A percentile compares a stretch with the other conserved stretches of the same genome.
phyloP scores from a whole-genome alignment of 208 protist species.

The Blastocrithidia nonstop region DNA sequence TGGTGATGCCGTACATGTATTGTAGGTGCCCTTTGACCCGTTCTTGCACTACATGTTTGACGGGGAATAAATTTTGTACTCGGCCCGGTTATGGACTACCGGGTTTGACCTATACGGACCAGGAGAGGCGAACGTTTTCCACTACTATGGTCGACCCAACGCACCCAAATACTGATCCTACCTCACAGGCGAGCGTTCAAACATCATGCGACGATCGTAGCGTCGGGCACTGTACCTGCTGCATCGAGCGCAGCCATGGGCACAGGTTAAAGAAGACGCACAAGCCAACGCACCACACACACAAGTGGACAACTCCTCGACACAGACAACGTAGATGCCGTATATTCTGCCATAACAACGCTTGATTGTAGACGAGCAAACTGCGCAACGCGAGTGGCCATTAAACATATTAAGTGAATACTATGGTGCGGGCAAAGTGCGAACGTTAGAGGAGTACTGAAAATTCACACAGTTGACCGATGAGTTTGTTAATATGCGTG shows the following conservation, averaged over 20 bases:
- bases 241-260: slow-evolving; percentile 23
- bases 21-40: slow-evolving; percentile 85
- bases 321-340: slow-evolving; percentile 4
- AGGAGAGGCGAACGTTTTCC: slow-evolving; percentile 43
- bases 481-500: slow-evolving; percentile 28
- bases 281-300: slow-evolving; percentile 1
- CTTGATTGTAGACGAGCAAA: slow-evolving; percentile 17
- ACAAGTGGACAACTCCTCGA: neutral
- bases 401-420: slow-evolving; percentile 13
- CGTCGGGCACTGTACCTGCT: slow-evolving; percentile 36
- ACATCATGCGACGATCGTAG: slow-evolving; percentile 7
- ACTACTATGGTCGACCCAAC: slow-evolving; percentile 48
- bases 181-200: slow-evolving; percentile 3
- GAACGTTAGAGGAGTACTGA: slow-evolving; percentile 47
- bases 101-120: slow-evolving; percentile 83
- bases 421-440: slow-evolving; percentile 40
- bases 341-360: slow-evolving; percentile 12
- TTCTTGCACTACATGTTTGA: slow-evolving; percentile 88
- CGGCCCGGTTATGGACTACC: slow-evolving; percentile 67
- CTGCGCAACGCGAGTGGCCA: slow-evolving; percentile 11
- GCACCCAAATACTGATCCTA: slow-evolving; percentile 31
- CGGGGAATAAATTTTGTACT: slow-evolving; percentile 85
- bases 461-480: slow-evolving; percentile 40
- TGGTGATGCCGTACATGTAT: slow-evolving; percentile 46
- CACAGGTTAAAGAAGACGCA: slow-evolving; percentile 5